Evolutionary conservation across 768 basidiomycete genomes (phyloP).

Genomic region (Hemileccinum rubropunctum): DNA sequence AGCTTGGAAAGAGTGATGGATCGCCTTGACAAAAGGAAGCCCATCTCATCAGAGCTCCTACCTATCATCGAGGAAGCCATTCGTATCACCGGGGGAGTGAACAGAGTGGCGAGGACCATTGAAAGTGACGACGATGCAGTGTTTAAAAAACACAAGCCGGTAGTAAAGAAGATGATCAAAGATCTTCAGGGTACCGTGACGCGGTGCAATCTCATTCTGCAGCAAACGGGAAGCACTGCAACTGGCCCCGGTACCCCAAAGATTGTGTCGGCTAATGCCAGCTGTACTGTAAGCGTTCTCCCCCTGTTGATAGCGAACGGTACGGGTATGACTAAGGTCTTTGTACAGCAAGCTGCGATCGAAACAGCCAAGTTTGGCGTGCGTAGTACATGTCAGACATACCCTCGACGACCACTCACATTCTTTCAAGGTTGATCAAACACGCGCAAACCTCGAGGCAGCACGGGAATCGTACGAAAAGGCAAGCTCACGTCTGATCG

Average conservation of each 20-base stretch:
- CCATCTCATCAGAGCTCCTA: slow-evolving; percentile 11
- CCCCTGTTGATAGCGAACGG: neutral
- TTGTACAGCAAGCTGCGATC: slow-evolving; percentile 10
- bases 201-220: slow-evolving; percentile 18
- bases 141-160: slow-evolving; percentile 3
- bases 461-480: slow-evolving; percentile 16
- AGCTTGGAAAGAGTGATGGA: slow-evolving; percentile 11
- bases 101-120: slow-evolving; percentile 5
- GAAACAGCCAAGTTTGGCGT: slow-evolving; percentile 12
- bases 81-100: neutral
- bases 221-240: slow-evolving; percentile 12
- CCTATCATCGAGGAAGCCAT: slow-evolving; percentile 7
- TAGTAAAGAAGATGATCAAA: slow-evolving; percentile 14
- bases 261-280: neutral
- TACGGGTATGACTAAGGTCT: neutral
- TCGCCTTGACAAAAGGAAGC: slow-evolving; percentile 13
- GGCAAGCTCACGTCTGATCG: slow-evolving; percentile 11
- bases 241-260: slow-evolving; percentile 17
- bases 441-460: slow-evolving; percentile 18
- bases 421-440: slow-evolving; percentile 16
- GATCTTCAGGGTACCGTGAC: slow-evolving; percentile 14
- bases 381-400: neutral
- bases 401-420: neutral
- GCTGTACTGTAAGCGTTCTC: slow-evolving; percentile 1
- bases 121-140: slow-evolving; percentile 1